Conservation (phyloP, 2,329 filamentous ascomycete genomes). For the Aureobasidium vineae region DNA sequence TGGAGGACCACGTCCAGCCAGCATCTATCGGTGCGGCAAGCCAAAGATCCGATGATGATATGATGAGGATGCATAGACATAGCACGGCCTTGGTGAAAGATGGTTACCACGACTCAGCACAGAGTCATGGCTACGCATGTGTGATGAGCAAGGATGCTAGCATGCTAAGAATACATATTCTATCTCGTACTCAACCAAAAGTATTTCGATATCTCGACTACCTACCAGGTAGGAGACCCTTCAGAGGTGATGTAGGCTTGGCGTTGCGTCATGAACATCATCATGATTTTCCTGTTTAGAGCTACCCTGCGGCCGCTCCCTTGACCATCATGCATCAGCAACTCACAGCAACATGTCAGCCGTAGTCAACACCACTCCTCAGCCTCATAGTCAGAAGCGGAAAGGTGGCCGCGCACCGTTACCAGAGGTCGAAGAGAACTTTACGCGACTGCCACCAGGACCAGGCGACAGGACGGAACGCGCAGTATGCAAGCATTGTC, state of each 20-base stretch:
- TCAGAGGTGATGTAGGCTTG: neutral
- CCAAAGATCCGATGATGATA: neutral
- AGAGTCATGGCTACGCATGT: neutral
- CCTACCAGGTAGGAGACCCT: neutral
- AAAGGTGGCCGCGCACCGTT: conserved; percentile 16
- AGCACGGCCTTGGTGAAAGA: neutral
- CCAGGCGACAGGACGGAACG: conserved; percentile 18
- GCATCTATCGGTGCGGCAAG: neutral
- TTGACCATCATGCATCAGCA: conserved; percentile 12
- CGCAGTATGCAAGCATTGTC: conserved; percentile 22
- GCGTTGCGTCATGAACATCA: conserved; percentile 19
- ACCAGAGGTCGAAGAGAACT: conserved; percentile 23
- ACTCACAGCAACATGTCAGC: conserved; percentile 20
- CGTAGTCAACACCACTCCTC: conserved; percentile 3
- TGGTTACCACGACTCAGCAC: too few species aligned
- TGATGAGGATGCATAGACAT: neutral
- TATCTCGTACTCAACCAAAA: neutral
- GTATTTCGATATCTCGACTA: too few species aligned
- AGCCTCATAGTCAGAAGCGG: conserved; percentile 10
- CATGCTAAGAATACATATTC: neutral
- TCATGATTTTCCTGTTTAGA: conserved; percentile 22
- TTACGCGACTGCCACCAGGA: conserved; percentile 20
- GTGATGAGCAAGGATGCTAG: neutral
- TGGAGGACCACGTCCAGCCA: neutral
- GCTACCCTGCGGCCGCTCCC: conserved; percentile 3